Conservation (phyloP, 1,284 basidiomycete species). For the Cerrena zonata region DNA sequence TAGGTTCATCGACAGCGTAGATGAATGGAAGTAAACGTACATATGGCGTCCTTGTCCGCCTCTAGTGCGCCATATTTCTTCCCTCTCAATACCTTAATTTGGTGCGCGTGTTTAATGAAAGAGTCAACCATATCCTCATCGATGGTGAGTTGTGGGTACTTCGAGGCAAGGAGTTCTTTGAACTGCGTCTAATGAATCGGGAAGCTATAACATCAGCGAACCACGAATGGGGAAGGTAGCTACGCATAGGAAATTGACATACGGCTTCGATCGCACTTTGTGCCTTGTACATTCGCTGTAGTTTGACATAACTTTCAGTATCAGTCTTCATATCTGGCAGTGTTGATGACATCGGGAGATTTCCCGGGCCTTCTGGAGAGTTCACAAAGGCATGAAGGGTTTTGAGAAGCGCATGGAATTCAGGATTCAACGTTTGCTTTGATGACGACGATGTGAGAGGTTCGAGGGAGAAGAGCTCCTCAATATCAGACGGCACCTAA, state of each 20-base stretch:
- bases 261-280: constrained; percentile 70
- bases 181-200: constrained; percentile 20
- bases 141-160: constrained; percentile 30
- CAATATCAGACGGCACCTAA: constrained; percentile 63
- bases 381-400: constrained; percentile 62
- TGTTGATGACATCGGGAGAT: constrained; percentile 53
- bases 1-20: not conserved
- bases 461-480: constrained; percentile 48
- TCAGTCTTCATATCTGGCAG: constrained; percentile 96
- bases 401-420: constrained; percentile 84
- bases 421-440: constrained; percentile 12
- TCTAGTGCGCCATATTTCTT: constrained; percentile 59
- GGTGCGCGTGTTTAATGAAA: constrained; percentile 90
- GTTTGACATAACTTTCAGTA: constrained; percentile 73
- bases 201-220: not conserved
- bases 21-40: constrained; percentile 36
- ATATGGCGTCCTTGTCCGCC: constrained; percentile 45
- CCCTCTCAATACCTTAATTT: constrained; percentile 73
- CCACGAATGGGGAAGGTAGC: not conserved
- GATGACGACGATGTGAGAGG: constrained; percentile 16
- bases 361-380: constrained; percentile 27
- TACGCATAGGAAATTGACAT: too few species aligned
- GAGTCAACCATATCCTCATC: constrained; percentile 60
- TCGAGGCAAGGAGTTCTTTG: constrained; percentile 19
- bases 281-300: constrained; percentile 74